A percentile compares a stretch with the other conserved stretches of the same genome.
Evolutionary conservation across 257 asterid species (phyloP).

Genomic region (Gentiana straminea): DNA sequence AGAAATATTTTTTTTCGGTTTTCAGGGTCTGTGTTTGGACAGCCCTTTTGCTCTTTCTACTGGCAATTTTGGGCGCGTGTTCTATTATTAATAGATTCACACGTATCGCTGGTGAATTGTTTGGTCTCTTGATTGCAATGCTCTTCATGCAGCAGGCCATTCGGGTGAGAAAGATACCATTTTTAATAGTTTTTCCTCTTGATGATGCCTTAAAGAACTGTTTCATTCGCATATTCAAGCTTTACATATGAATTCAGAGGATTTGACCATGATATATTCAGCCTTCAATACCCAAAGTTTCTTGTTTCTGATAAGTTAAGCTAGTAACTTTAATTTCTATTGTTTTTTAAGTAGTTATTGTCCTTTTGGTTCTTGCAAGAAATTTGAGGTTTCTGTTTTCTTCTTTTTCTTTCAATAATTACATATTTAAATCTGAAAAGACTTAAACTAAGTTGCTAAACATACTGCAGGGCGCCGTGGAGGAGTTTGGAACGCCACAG

Average conservation of each 20-base stretch:
- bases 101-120: slow-evolving; percentile 91
- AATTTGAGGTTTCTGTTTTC: background rate
- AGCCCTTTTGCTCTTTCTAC: slow-evolving; percentile 78
- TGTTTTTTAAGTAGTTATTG: no score
- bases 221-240: no score
- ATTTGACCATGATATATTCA: no score
- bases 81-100: slow-evolving; percentile 89
- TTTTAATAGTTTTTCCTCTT: slow-evolving; percentile 7
- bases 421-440: background rate
- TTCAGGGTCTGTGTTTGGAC: slow-evolving; percentile 97
- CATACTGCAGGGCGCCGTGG: slow-evolving; percentile 66
- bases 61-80: slow-evolving; percentile 94
- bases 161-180: slow-evolving; percentile 44
- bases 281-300: no score
- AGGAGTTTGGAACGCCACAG: slow-evolving; percentile 78
- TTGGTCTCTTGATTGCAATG: slow-evolving; percentile 93
- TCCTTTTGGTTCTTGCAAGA: no score
- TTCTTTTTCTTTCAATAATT: background rate
- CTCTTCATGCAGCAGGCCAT: slow-evolving; percentile 98
- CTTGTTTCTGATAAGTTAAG: no score
- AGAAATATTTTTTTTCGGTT: slow-evolving; percentile 11
- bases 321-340: no score
- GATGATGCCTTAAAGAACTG: no score
- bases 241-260: no score
- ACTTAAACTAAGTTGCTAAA: background rate